phyloP scores from a whole-genome alignment of 192 early-diverging fungal species.

The Gonapodya sp. region DNA sequence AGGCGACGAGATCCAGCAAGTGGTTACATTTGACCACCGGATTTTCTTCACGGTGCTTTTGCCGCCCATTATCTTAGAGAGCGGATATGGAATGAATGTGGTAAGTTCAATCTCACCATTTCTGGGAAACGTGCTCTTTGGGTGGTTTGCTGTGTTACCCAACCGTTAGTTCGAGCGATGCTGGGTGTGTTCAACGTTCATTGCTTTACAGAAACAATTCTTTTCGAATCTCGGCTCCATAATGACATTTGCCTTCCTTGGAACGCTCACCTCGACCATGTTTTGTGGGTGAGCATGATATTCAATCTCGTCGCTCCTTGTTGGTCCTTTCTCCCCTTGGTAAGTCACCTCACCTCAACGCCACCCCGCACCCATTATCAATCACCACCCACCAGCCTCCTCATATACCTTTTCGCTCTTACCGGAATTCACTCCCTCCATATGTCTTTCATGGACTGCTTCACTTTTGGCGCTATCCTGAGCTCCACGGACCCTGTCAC shows the following conservation, averaged over 20 bases:
- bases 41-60: slow-evolving; percentile 95
- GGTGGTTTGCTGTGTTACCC: too few relatives aligned
- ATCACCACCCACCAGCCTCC: slow-evolving; percentile 24
- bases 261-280: slow-evolving; percentile 83
- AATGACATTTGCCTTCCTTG: slow-evolving; percentile 84
- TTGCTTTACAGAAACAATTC: slow-evolving; percentile 59
- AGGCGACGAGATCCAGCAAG: slow-evolving; percentile 47
- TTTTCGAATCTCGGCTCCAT: slow-evolving; percentile 85
- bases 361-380: slow-evolving; percentile 13
- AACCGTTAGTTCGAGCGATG: too few relatives aligned
- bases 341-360: slow-evolving; percentile 1
- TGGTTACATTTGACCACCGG: slow-evolving; percentile 82
- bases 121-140: too few relatives aligned
- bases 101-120: too few relatives aligned
- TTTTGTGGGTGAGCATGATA: slow-evolving; percentile 76
- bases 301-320: neutral
- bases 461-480: slow-evolving; percentile 89
- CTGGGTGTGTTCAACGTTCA: too few relatives aligned
- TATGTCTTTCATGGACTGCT: slow-evolving; percentile 78
- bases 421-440: slow-evolving; percentile 59
- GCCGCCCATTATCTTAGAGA: slow-evolving; percentile 95
- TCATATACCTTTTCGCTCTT: slow-evolving; percentile 58
- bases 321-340: slow-evolving; percentile 14
- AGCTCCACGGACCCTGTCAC: slow-evolving; percentile 97
- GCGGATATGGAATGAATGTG: slow-evolving; percentile 90